phyloP scores from a whole-genome alignment of 352 stramenopile genomes.

The Pythium aquatile region DNA sequence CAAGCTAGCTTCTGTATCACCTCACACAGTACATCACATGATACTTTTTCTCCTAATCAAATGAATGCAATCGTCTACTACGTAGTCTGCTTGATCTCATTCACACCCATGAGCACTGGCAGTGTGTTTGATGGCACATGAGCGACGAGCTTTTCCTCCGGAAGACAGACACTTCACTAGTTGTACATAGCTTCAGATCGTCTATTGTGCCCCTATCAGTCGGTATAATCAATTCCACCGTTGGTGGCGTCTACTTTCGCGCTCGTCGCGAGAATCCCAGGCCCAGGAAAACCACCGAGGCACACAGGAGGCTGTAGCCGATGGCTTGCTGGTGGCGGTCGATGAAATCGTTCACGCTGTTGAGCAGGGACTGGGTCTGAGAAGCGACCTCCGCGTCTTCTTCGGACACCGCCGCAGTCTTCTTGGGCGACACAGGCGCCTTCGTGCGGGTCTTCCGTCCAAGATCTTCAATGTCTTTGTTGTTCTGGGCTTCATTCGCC shows the following conservation, averaged over 20 bases:
- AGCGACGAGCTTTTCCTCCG: too few relatives aligned
- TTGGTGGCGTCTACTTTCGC: slow-evolving; percentile 6
- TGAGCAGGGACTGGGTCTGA: slow-evolving; percentile 10
- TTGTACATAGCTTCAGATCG: background rate
- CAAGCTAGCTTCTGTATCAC: too few relatives aligned
- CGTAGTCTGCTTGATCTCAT: too few relatives aligned
- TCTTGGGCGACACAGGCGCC: slow-evolving; percentile 16
- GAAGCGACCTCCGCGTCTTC: background rate
- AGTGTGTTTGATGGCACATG: too few relatives aligned
- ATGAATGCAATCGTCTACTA: too few relatives aligned
- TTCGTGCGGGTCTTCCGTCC: slow-evolving; percentile 18
- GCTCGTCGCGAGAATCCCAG: slow-evolving; percentile 26
- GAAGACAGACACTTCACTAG: too few relatives aligned
- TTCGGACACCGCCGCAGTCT: background rate
- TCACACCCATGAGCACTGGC: too few relatives aligned
- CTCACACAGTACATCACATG: too few relatives aligned
- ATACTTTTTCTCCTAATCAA: too few relatives aligned
- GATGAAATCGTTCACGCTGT: slow-evolving; percentile 29
- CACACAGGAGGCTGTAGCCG: slow-evolving; percentile 26
- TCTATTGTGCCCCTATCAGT: slow-evolving; percentile 1
- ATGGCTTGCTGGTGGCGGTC: slow-evolving; percentile 30
- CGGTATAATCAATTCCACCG: slow-evolving; percentile 4
- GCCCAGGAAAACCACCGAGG: slow-evolving; percentile 26
- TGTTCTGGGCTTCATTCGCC: slow-evolving; percentile 18
- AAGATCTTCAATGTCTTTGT: slow-evolving; percentile 29